These are phyloP conservation scores for Moesziomyces antarcticus DNA, from an alignment of 1,284 basidiomycete species.

Conservation along the genomic window DNA sequence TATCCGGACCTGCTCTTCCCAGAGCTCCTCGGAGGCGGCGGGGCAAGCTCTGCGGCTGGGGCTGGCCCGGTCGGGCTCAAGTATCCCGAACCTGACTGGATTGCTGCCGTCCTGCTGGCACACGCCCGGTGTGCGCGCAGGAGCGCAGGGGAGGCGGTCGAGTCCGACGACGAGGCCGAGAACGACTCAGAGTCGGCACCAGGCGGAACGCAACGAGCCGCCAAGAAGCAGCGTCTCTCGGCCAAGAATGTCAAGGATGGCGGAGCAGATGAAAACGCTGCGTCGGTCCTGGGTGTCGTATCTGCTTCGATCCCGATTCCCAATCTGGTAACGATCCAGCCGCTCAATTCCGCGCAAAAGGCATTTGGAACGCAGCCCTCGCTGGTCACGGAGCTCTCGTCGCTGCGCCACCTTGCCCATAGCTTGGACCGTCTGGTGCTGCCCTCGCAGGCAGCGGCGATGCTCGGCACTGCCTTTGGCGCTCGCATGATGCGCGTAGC, in stretches of 20 bases:
- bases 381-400: constrained; percentile 49
- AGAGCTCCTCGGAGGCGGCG: constrained; percentile 38
- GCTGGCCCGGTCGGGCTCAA: constrained; percentile 34
- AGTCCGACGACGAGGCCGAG: constrained; percentile 35
- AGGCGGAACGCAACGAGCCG: not conserved
- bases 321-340: constrained; percentile 46
- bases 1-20: constrained; percentile 55
- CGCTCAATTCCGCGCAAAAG: constrained; percentile 37
- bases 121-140: constrained; percentile 34
- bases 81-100: constrained; percentile 48
- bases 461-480: constrained; percentile 39
- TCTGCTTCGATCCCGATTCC: constrained; percentile 26
- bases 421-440: constrained; percentile 44
- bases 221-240: constrained; percentile 26
- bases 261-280: constrained; percentile 8
- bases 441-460: constrained; percentile 50
- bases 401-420: constrained; percentile 46
- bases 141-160: constrained; percentile 21
- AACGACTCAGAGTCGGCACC: constrained; percentile 3
- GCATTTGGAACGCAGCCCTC: constrained; percentile 36
- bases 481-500: constrained; percentile 45
- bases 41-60: constrained; percentile 26
- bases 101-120: constrained; percentile 28
- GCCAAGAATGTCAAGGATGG: constrained; percentile 17
- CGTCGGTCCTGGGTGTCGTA: constrained; percentile 6